Percentiles rank a stretch among this genome's conserved stretches.
These are phyloP conservation scores for Cyclocybe cylindracea DNA, from an alignment of 768 basidiomycete genomes.

Conservation along the genomic window DNA sequence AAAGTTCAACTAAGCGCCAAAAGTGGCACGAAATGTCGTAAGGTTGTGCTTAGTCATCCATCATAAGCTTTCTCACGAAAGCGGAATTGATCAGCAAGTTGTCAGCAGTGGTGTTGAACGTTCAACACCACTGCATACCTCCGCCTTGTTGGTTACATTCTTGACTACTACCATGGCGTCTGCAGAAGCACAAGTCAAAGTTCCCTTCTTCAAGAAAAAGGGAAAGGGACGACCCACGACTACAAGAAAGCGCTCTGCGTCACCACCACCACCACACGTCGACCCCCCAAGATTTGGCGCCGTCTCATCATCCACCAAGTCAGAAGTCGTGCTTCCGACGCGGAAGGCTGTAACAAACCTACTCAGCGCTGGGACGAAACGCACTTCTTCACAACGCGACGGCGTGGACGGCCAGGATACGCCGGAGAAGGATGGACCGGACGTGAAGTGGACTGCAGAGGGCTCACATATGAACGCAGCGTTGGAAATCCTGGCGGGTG, in stretches of 20 bases:
- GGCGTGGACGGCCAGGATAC: slow-evolving; percentile 46
- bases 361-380: slow-evolving; percentile 56
- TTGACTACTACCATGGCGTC: slow-evolving; percentile 36
- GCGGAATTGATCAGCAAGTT: no score
- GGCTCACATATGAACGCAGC: slow-evolving; percentile 75
- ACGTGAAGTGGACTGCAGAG: slow-evolving; percentile 76
- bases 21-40: slow-evolving; percentile 3
- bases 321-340: slow-evolving; percentile 76
- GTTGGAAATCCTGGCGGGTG: slow-evolving; percentile 79
- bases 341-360: slow-evolving; percentile 70
- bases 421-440: slow-evolving; percentile 62
- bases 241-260: slow-evolving; percentile 71
- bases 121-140: no score
- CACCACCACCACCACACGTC: slow-evolving; percentile 46
- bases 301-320: slow-evolving; percentile 46
- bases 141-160: background rate
- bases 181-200: slow-evolving; percentile 41
- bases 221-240: slow-evolving; percentile 79
- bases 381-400: slow-evolving; percentile 65
- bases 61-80: no score
- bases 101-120: no score
- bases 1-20: background rate
- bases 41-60: background rate
- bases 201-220: slow-evolving; percentile 85
- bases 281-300: slow-evolving; percentile 19